These are phyloP conservation scores for Leishmania tropica DNA, from an alignment of 208 protist species.

Conservation along the genomic window DNA sequence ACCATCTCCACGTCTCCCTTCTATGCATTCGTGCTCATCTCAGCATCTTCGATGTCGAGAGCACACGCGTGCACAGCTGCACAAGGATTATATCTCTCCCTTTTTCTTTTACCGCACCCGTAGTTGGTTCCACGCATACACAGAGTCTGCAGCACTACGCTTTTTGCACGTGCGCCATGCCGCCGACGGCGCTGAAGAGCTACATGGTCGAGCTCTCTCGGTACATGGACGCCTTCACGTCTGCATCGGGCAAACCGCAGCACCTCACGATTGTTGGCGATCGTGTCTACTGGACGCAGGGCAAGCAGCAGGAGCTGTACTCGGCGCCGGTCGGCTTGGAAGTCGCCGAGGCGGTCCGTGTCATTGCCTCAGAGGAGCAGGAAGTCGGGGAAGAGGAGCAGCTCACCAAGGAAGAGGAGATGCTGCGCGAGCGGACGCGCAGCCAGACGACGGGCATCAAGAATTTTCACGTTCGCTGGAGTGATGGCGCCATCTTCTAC, in stretches of 20 bases:
- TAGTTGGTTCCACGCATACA: not conserved
- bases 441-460: constrained; percentile 63
- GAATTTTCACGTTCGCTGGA: constrained; percentile 52
- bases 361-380: constrained; percentile 23
- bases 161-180: constrained; percentile 5
- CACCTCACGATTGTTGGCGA: constrained; percentile 57
- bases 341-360: constrained; percentile 17
- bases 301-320: constrained; percentile 72
- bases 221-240: constrained; percentile 35
- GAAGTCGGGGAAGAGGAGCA: constrained; percentile 14
- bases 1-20: not conserved
- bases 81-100: not conserved
- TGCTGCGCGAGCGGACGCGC: constrained; percentile 80
- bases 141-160: too few relatives aligned
- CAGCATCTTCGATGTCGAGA: not conserved
- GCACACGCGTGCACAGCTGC: not conserved
- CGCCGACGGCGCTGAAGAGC: constrained; percentile 20
- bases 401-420: constrained; percentile 78
- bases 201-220: constrained; percentile 54
- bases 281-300: constrained; percentile 81
- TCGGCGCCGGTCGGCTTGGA: constrained; percentile 25
- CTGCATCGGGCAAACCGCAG: constrained; percentile 59
- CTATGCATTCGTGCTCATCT: not conserved
- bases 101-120: not conserved
- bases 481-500: constrained; percentile 71